phyloP scores from a whole-genome alignment of 148 eudicot genomes.

The Hydrangea macrophylla region DNA sequence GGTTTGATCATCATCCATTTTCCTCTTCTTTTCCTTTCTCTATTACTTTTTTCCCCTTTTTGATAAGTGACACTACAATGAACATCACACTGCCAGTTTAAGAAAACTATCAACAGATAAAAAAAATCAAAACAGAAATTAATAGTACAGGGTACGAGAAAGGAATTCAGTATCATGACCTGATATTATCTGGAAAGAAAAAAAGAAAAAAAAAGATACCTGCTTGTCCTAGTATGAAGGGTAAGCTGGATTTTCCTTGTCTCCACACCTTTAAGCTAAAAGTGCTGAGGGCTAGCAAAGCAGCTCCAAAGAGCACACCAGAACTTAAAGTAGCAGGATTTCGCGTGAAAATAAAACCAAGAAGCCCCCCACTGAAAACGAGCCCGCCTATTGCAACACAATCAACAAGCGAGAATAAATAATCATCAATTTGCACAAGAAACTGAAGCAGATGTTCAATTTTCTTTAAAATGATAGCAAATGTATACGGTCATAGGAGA shows the following conservation, averaged over 20 bases:
- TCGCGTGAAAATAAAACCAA: slow-evolving; percentile 72
- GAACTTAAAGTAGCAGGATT: slow-evolving; percentile 49
- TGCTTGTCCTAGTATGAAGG: slow-evolving; percentile 93
- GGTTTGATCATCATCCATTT: too few species aligned
- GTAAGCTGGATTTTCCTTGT: slow-evolving; percentile 76
- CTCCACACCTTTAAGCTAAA: slow-evolving; percentile 81
- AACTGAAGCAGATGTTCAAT: too few species aligned
- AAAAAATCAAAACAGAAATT: too few species aligned
- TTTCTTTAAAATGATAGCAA: too few species aligned
- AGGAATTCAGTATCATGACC: neutral
- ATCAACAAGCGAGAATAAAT: neutral
- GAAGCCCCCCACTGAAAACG: slow-evolving; percentile 65
- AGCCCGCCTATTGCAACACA: slow-evolving; percentile 58
- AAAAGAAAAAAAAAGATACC: slow-evolving; percentile 32
- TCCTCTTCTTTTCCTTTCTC: too few species aligned
- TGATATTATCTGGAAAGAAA: too few species aligned
- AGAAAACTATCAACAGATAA: too few species aligned
- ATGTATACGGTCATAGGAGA: too few species aligned
- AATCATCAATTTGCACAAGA: slow-evolving; percentile 8
- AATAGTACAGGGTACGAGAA: neutral
- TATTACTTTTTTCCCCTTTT: too few species aligned
- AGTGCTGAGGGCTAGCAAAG: slow-evolving; percentile 70
- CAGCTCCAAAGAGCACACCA: slow-evolving; percentile 73
- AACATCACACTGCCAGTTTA: too few species aligned
- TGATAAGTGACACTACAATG: too few species aligned